Evolutionary conservation across 805 yeast genomes (phyloP).

Genomic region (Candida krabiensis): DNA sequence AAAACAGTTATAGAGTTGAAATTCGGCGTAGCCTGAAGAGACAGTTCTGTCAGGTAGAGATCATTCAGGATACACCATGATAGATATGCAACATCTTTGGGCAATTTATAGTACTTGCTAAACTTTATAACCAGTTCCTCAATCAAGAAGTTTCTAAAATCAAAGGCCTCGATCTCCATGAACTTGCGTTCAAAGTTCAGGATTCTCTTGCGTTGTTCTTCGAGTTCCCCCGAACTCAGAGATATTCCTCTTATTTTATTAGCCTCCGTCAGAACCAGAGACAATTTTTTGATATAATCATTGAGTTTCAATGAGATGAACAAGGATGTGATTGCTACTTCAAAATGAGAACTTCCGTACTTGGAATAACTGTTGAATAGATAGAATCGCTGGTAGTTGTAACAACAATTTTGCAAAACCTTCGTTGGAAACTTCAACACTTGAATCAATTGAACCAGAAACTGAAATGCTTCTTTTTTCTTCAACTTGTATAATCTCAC

Average conservation of each 20-base stretch:
- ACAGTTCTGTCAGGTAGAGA: conserved; percentile 64
- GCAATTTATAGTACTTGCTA: conserved; percentile 48
- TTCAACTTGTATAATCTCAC: conserved; percentile 22
- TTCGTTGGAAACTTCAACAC: conserved; percentile 65
- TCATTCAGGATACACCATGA: conserved; percentile 83
- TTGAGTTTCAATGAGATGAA: conserved; percentile 76
- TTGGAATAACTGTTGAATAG: conserved; percentile 63
- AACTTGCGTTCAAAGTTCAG: conserved; percentile 67
- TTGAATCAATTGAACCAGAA: conserved; percentile 52
- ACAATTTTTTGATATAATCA: conserved; percentile 76
- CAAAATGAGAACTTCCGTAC: conserved; percentile 43
- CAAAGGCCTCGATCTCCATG: conserved; percentile 76
- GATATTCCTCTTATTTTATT: conserved; percentile 36
- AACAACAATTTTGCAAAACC: conserved; percentile 68
- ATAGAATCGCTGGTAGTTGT: conserved; percentile 69
- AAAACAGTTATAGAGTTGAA: conserved; percentile 69
- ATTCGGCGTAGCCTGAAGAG: conserved; percentile 72
- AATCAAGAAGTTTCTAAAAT: conserved; percentile 66
- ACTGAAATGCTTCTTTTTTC: conserved; percentile 46
- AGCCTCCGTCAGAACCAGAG: conserved; percentile 57
- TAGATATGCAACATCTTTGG: conserved; percentile 48
- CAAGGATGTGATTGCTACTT: conserved; percentile 68
- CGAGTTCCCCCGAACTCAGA: conserved; percentile 35
- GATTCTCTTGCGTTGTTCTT: conserved; percentile 55
- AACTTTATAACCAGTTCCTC: conserved; percentile 68